Percentiles rank a stretch among this genome's conserved stretches.
phyloP scores from a whole-genome alignment of 805 yeast genomes.

The Candida piceae region DNA sequence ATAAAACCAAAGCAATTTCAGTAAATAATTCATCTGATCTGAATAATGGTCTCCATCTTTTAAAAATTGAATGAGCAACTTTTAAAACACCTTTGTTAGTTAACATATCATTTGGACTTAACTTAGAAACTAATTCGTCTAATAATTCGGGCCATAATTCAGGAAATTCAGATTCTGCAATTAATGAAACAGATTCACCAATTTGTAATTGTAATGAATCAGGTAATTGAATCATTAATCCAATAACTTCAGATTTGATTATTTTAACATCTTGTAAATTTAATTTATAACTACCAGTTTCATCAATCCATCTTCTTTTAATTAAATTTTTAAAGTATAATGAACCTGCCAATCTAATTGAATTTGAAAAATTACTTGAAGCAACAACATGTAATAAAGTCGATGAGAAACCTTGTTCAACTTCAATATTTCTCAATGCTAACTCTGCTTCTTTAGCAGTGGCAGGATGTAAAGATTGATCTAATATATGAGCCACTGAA shows the following conservation, averaged over 20 bases:
- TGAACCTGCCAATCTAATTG: constrained; percentile 81
- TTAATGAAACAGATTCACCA: constrained; percentile 87
- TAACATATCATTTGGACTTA: constrained; percentile 61
- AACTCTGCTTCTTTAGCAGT: constrained; percentile 66
- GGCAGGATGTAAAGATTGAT: constrained; percentile 60
- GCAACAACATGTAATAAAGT: constrained; percentile 76
- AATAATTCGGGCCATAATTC: constrained; percentile 77
- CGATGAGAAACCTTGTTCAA: constrained; percentile 68
- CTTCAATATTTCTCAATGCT: constrained; percentile 57
- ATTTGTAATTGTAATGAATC: constrained; percentile 81
- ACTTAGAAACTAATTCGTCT: constrained; percentile 64
- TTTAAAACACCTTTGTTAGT: constrained; percentile 79
- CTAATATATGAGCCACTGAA: constrained; percentile 48
- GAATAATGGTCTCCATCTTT: constrained; percentile 93
- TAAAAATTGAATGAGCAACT: constrained; percentile 94
- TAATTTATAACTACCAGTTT: constrained; percentile 72
- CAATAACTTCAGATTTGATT: constrained; percentile 72
- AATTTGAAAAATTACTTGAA: constrained; percentile 42
- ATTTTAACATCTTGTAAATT: constrained; percentile 55
- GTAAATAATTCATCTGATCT: constrained; percentile 83
- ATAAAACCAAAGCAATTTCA: constrained; percentile 84
- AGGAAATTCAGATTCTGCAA: constrained; percentile 96
- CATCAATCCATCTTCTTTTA: constrained; percentile 84
- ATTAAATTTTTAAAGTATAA: constrained; percentile 85
- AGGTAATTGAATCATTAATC: constrained; percentile 82